Evolutionary conservation across 805 yeast genomes (phyloP), one percentile per base, ranked within the genome.

Genomic region (Cyberlindnera veronae): DNA sequence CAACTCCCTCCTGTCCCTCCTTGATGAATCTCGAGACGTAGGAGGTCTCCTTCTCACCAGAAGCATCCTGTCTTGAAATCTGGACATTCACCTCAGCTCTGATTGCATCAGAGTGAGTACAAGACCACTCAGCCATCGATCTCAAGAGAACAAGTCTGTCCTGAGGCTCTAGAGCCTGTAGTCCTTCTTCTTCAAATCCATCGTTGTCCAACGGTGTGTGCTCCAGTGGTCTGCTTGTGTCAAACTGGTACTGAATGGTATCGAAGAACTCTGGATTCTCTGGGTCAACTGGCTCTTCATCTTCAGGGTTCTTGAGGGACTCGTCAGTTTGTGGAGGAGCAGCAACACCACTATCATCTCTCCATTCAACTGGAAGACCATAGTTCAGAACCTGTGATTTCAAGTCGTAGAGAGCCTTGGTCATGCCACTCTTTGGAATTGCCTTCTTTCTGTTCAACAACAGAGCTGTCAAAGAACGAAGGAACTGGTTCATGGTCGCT

Each of bases 351-450:
- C 48, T 35, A 39, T 56, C 59, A 44, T 56, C 51, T 38, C 60
- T 45, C 61, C 61, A 57, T 41, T 55, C 59, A 7, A 21, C 28
- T 4, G 61, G 61, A n/a, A 57, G 36, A 3, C 61, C 60, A 40
- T 44, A 50, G 1, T 3, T 14, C 13, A 39, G 24, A 5, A 48
- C 51, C 11, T 24, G 18, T 2, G 41, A 14, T 26, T 46, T 51
- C 15, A 55, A 38, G 16, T 54, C 58, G 26, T 17, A 17, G 3
- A 54, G 21, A 3, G 52, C 49, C 29, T 42, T 54, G 3, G 41
- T 13, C n/a, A 44, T 11, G 13, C 32, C 38, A 6, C 36, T 14
- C 34, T 23, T 36, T 4, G 43, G 36, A 19, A 50, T 35, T 10
- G 33, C 23, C 28, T 36, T 48, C 22, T 43, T 45, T 30, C 44